These are phyloP conservation scores for Boechera retrofracta DNA, from an alignment of 345 rosid species.

Conservation along the genomic window DNA sequence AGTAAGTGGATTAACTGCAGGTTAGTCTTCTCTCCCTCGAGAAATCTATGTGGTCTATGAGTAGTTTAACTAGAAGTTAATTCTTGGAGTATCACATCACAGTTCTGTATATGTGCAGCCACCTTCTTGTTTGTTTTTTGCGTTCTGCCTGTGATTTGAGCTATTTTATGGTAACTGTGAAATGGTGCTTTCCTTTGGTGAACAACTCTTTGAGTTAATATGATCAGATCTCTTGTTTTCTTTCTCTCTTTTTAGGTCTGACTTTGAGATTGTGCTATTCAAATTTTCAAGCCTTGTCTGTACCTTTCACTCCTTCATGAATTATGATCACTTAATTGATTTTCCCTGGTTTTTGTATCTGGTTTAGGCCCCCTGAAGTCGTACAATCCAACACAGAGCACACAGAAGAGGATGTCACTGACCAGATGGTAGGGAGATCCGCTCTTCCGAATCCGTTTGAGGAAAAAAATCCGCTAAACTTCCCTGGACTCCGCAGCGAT, in stretches of 20 bases:
- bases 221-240: not conserved
- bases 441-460: slow-evolving; percentile 40
- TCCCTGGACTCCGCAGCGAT: slow-evolving; percentile 79
- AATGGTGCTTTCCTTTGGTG: not conserved
- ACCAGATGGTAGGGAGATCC: slow-evolving; percentile 53
- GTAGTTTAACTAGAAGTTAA: no score
- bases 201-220: not conserved
- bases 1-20: not conserved
- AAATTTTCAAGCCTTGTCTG: not conserved
- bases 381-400: slow-evolving; percentile 78
- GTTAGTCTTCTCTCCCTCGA: not conserved
- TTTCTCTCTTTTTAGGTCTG: not conserved
- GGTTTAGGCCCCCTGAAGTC: slow-evolving; percentile 69
- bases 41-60: no score
- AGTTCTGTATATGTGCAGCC: not conserved
- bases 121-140: not conserved
- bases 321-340: not conserved
- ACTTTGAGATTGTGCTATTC: not conserved
- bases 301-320: not conserved
- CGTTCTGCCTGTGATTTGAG: not conserved
- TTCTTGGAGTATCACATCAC: not conserved
- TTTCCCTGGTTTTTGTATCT: slow-evolving; percentile 21
- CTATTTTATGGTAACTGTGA: not conserved
- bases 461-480: slow-evolving; percentile 54
- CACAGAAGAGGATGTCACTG: slow-evolving; percentile 91